These are phyloP conservation scores for Heliosperma pusillum DNA, from an alignment of 148 eudicot species.

Conservation along the genomic window DNA sequence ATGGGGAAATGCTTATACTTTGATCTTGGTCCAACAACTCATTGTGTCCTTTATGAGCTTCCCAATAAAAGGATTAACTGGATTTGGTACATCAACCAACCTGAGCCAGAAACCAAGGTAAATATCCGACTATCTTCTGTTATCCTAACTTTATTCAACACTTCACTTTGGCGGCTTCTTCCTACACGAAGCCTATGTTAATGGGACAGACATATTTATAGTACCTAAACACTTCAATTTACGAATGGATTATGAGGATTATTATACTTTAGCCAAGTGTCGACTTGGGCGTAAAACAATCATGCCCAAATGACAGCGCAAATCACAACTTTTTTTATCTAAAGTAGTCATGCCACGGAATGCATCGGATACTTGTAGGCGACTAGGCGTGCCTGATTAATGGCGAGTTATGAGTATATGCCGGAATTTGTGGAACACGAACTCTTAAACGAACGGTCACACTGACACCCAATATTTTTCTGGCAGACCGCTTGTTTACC, in stretches of 20 bases:
- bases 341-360: no score
- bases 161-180: not conserved
- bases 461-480: no score
- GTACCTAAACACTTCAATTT: no score
- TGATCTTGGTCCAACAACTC: constrained; percentile 48
- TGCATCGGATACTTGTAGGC: not conserved
- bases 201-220: no score
- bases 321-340: no score
- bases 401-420: not conserved
- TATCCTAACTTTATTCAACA: not conserved
- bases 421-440: not conserved
- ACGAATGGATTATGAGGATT: no score
- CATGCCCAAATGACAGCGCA: no score
- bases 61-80: constrained; percentile 66
- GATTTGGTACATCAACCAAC: constrained; percentile 83
- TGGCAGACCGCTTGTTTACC: no score
- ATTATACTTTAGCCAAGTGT: no score
- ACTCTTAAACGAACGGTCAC: not conserved
- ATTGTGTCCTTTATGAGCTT: constrained; percentile 64
- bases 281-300: no score
- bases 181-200: not conserved
- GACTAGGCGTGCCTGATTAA: no score
- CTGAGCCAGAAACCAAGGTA: constrained; percentile 71
- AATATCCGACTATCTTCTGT: not conserved
- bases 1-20: constrained; percentile 74